These are phyloP conservation scores for Ceratocystis cacaofunesta DNA, from an alignment of 2,329 filamentous ascomycete genomes.

Conservation along the genomic window DNA sequence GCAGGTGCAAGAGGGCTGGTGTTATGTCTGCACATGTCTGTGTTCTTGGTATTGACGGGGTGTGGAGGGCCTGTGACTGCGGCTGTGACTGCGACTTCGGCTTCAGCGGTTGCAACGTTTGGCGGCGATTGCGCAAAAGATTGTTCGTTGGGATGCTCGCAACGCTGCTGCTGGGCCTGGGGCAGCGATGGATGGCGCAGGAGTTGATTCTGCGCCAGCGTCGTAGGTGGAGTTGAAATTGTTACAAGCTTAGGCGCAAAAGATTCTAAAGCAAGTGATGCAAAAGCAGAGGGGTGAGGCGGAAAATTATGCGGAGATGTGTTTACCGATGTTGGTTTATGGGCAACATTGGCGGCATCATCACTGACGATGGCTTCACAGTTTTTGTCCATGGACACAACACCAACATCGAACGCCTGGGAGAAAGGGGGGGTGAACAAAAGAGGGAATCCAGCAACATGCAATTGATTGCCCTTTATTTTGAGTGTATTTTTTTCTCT, in stretches of 20 bases:
- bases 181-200: background rate
- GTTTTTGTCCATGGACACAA: slow-evolving; percentile 5
- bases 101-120: background rate
- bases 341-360: slow-evolving; percentile 1
- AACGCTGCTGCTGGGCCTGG: background rate
- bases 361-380: slow-evolving; percentile 8
- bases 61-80: background rate
- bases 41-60: background rate
- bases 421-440: background rate
- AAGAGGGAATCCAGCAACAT: background rate
- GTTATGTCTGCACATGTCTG: background rate
- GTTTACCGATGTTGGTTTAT: slow-evolving; percentile 1
- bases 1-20: background rate
- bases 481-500: background rate
- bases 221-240: too few species aligned
- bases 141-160: background rate
- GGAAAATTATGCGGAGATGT: background rate
- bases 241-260: background rate
- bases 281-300: background rate
- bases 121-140: background rate
- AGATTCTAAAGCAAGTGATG: background rate
- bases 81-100: background rate
- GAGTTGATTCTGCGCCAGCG: background rate
- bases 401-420: background rate
- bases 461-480: slow-evolving; percentile 1